Base-by-base conservation (phyloP, 2,329 filamentous ascomycete species). In the Torrubiella hemipterigena region DNA sequence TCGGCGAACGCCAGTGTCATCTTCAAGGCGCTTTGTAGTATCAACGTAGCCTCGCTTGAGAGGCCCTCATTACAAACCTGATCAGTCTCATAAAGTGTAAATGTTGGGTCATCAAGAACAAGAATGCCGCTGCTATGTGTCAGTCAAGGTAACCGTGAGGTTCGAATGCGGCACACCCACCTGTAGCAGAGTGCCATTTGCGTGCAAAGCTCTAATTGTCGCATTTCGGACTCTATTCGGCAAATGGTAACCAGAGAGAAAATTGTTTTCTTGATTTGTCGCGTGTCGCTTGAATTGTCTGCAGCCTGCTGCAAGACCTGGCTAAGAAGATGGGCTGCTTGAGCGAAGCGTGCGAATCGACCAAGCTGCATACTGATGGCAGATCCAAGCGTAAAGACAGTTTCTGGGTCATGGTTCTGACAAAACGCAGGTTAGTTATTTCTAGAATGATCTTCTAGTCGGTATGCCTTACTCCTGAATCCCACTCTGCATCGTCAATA, bases 161-260 rank as follows among this genome's bases (percentile, higher is more conserved):
- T 6, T 12, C 26, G 11, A 12, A 15, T 14, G 6, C 8, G 13
- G 13, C 10, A 12, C 8, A 32, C 24, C 34, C 32, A 39, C 38
- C 38, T 41, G 18, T 29, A 41, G 29, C 36, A 39, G 8, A 36
- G 34, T 14, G 38, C 28, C 34, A 41, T 39, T 27, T 41, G 38
- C 6, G 32, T 39, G 25, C 38, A 39, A 20, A 41, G 27, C 20
- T 34, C 35, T 21, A 33, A 31, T 26, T 27, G n/a, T 23, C 34
- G 33, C 32, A 32, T 27, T 12, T 31, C 30, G 5, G 31, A 36
- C 12, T 41, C 38, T 10, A 35, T 22, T 15, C 32, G 28, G 7
- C 34, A 38, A 2, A 41, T 29, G 9, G 35, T 34, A 10, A 35
- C 35, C 24, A 40, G 20, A 4, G 38, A 32, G 15, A 40, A 32